phyloP scores from a whole-genome alignment of 2,329 filamentous ascomycete species.

The Aspergillus arachidicola region DNA sequence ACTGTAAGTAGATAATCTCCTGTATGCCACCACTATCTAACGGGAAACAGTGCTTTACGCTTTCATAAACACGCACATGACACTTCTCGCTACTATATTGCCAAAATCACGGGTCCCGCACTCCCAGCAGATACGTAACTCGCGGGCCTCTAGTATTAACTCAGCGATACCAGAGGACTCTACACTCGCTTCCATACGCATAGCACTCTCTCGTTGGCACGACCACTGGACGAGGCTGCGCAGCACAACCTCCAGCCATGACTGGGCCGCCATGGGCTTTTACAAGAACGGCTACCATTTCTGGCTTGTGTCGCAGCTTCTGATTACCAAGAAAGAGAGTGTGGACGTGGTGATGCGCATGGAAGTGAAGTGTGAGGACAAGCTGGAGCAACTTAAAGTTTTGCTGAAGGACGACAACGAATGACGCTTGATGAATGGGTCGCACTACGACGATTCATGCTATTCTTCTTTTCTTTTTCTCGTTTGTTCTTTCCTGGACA shows the following conservation, averaged over 20 bases:
- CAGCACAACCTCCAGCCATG: slow-evolving; percentile 33
- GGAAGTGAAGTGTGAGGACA: slow-evolving; percentile 50
- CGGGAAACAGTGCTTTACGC: slow-evolving; percentile 39
- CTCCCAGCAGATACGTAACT: slow-evolving; percentile 9
- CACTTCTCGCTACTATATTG: slow-evolving; percentile 34
- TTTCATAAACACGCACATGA: slow-evolving; percentile 46
- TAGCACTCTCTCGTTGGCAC: slow-evolving; percentile 42
- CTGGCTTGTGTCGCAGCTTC: slow-evolving; percentile 46
- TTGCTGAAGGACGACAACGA: slow-evolving; percentile 40
- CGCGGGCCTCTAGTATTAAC: slow-evolving; percentile 5
- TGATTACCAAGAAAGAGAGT: slow-evolving; percentile 45
- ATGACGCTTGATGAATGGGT: slow-evolving; percentile 15
- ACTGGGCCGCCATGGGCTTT: slow-evolving; percentile 46
- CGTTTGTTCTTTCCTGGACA: slow-evolving; percentile 2
- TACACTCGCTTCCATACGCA: slow-evolving; percentile 34
- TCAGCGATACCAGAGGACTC: slow-evolving; percentile 33
- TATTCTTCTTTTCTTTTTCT: slow-evolving; percentile 2
- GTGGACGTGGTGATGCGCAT: slow-evolving; percentile 48
- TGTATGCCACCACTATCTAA: slow-evolving; percentile 3
- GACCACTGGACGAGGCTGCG: slow-evolving; percentile 40
- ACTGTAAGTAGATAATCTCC: slow-evolving; percentile 31
- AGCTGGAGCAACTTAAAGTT: slow-evolving; percentile 45
- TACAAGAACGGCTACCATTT: slow-evolving; percentile 47
- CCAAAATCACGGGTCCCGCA: slow-evolving; percentile 14
- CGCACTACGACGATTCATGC: background rate